These are phyloP conservation scores for Bretschneidera sinensis DNA, from an alignment of 345 rosid species.

Conservation along the genomic window DNA sequence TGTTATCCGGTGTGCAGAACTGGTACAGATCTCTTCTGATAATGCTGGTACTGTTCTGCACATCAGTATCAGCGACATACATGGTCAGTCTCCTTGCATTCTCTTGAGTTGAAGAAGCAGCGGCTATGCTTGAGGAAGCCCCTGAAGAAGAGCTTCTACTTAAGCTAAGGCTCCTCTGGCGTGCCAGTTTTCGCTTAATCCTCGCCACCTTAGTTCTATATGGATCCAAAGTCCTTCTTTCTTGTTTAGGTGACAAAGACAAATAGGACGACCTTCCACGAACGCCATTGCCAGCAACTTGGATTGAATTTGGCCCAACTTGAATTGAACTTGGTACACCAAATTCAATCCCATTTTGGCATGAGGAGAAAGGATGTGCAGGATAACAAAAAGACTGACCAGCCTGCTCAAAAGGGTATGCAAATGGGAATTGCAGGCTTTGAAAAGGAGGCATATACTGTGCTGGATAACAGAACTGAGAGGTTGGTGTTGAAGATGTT, in stretches of 20 bases:
- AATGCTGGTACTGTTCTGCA: background rate
- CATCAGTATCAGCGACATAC: constrained; percentile 1
- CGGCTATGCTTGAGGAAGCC: constrained; percentile 8
- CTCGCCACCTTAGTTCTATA: constrained; percentile 50
- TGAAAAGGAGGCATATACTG: constrained; percentile 13
- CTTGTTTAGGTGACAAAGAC: no score
- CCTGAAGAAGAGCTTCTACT: constrained; percentile 29
- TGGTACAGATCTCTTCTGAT: constrained; percentile 27
- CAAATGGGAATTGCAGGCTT: constrained; percentile 10
- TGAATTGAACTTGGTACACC: constrained; percentile 4
- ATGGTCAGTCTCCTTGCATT: constrained; percentile 27
- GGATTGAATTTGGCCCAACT: no score
- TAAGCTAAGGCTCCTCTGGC: constrained; percentile 38
- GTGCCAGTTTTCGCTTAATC: constrained; percentile 59
- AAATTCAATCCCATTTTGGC: constrained; percentile 12
- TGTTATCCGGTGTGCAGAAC: constrained; percentile 41
- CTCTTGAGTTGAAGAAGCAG: constrained; percentile 18
- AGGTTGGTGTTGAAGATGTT: constrained; percentile 4
- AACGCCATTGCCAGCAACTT: no score
- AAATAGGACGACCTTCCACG: no score
- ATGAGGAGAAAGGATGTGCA: constrained; percentile 10
- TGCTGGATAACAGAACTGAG: constrained; percentile 12
- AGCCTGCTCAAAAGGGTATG: constrained; percentile 4
- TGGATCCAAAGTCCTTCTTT: constrained; percentile 28
- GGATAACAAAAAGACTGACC: constrained; percentile 18